Evolutionary conservation across 345 rosid species (phyloP).

Genomic region (Eucalyptus polyanthemos): DNA sequence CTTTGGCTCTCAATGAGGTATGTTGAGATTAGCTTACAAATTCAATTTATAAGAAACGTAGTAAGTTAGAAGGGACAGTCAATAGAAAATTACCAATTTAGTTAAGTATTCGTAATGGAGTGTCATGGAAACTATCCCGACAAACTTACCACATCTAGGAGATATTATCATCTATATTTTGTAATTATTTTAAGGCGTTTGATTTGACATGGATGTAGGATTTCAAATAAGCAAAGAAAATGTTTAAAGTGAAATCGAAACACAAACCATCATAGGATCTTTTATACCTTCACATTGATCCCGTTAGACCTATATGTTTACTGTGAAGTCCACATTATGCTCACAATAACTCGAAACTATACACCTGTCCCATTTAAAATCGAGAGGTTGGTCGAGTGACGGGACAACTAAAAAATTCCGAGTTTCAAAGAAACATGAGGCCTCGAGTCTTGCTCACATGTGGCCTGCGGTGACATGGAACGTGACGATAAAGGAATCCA

Average conservation of each 20-base stretch:
- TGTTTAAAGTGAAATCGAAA: neutral
- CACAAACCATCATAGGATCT: neutral
- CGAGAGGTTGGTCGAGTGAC: neutral
- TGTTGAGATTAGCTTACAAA: neutral
- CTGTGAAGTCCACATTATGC: neutral
- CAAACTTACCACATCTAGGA: neutral
- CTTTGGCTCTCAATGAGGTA: neutral
- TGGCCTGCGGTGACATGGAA: neutral
- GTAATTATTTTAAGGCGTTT: neutral
- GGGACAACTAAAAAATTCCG: accelerated
- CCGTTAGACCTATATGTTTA: accelerated
- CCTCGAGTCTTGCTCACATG: neutral
- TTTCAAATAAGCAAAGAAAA: neutral
- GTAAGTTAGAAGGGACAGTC: neutral
- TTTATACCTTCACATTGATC: neutral
- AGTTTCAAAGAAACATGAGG: neutral
- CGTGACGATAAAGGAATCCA: neutral
- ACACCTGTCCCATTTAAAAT: accelerated
- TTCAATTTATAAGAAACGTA: neutral
- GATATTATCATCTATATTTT: neutral
- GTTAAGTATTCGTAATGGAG: neutral
- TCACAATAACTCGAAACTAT: neutral
- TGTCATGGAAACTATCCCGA: neutral
- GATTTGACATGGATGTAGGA: neutral
- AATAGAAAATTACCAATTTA: neutral